Evolutionary conservation across 768 basidiomycete species (phyloP), one percentile per base, ranked within the genome.

Genomic region (Pholiota microspora): DNA sequence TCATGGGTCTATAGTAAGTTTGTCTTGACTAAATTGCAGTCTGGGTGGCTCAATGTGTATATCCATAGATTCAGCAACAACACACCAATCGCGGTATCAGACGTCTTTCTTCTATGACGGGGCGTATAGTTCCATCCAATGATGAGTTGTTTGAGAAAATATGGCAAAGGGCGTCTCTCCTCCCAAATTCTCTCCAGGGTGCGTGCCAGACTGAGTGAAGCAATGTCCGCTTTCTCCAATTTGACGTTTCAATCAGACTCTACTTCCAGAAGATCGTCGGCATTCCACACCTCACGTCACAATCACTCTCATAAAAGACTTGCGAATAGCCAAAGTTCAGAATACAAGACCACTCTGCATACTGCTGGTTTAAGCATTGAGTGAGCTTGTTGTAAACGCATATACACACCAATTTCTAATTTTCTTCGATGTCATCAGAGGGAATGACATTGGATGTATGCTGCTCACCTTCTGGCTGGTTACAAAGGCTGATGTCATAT

Each of bases 51-150:
- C 3, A 5, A 25, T 13, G 25, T 46, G n/a, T 24, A 24, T 2
- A 15, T 18, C n/a, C 4, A 36, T 57, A 86, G 85, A 61, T 79
- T 48, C 69, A 84, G 48, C 85, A 86, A 63, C 84, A 82, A 65
- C 78, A 83, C 62, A 77, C 81, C 38, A 86, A 83, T 60, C 80
- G 76, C 40, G 76, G 74, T 34, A 67, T 77, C 42, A 73, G 69
- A 50, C 84, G 86, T 34, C 73, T 82, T 29, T 80, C 83, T 12
- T 73, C 71, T 35, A 84, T 86, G 80, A 80, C 77, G 3, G 79
- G 83, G n/a, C 71, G 75, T 25, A 59, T 63, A 23, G 69, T 65
- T 16, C 77, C 77, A 6, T 67, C 72, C 23, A 51, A 62, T 31
- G 49, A 62, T 13, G 71, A 73, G n/a, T 73, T 83, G 24, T 49